Evolutionary conservation across 352 stramenopile genomes (phyloP).

Genomic region (Phytophthora melonis): DNA sequence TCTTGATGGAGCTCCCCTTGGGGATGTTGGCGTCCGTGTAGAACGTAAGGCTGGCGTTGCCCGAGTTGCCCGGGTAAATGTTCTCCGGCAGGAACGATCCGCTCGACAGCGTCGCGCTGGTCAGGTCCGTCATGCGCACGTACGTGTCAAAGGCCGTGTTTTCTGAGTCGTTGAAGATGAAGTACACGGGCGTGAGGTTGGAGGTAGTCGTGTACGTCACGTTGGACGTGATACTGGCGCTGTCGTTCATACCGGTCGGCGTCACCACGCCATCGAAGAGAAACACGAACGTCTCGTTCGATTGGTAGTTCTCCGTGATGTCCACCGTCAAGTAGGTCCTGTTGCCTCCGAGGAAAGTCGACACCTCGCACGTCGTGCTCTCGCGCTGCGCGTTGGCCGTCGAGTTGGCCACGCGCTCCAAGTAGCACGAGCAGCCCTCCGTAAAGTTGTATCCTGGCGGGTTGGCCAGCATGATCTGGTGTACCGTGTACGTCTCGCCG

Average conservation of each 20-base stretch:
- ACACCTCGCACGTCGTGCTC: slow-evolving; percentile 55
- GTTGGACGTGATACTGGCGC: slow-evolving; percentile 25
- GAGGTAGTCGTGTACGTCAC: slow-evolving; percentile 56
- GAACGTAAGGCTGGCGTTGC: slow-evolving; percentile 81
- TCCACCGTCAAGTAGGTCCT: slow-evolving; percentile 76
- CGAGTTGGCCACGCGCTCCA: slow-evolving; percentile 39
- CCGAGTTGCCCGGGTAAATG: slow-evolving; percentile 84
- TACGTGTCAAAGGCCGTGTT: slow-evolving; percentile 80
- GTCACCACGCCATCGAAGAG: slow-evolving; percentile 75
- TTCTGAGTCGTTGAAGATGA: slow-evolving; percentile 77
- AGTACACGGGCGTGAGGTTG: slow-evolving; percentile 80
- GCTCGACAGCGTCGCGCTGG: slow-evolving; percentile 61
- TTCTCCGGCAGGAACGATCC: slow-evolving; percentile 85
- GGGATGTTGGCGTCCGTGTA: slow-evolving; percentile 74
- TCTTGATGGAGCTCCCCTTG: slow-evolving; percentile 53
- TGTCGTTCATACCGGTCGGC: slow-evolving; percentile 62
- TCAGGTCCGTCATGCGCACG: slow-evolving; percentile 60
- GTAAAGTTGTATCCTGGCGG: slow-evolving; percentile 76
- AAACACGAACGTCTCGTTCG: slow-evolving; percentile 72
- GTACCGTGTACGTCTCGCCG: slow-evolving; percentile 61
- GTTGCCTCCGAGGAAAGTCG: slow-evolving; percentile 52
- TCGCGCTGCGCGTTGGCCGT: slow-evolving; percentile 23
- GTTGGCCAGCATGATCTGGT: slow-evolving; percentile 82
- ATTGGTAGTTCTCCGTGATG: slow-evolving; percentile 56
- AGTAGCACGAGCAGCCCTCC: slow-evolving; percentile 48